Conservation (phyloP, 345 rosid genomes). For the Pseudoturritis turrita region DNA sequence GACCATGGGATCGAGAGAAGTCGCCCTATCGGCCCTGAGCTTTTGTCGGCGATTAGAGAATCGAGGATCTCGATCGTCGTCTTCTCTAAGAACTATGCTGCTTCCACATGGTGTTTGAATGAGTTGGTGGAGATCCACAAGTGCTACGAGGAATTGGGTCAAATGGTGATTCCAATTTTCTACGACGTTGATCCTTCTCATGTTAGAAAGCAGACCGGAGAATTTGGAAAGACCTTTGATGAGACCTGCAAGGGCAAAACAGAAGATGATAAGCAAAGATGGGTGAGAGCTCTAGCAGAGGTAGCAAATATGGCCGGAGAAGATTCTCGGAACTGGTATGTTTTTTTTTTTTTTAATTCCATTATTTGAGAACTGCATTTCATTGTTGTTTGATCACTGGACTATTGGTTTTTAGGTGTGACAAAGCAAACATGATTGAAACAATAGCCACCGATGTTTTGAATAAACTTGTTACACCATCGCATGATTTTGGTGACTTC, state of each 20-base stretch:
- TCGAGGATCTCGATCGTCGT: neutral
- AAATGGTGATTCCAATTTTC: slow-evolving; percentile 5
- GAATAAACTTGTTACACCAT: neutral
- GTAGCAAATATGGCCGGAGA: slow-evolving; percentile 9
- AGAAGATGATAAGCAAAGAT: neutral
- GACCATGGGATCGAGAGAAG: neutral
- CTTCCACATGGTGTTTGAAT: slow-evolving; percentile 2
- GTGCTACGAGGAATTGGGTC: neutral
- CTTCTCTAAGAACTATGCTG: neutral
- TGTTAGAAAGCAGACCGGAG: neutral
- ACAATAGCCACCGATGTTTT: neutral
- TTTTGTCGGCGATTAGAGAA: neutral
- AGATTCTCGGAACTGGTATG: neutral
- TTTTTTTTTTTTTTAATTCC: neutral
- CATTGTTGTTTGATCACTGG: too few relatives aligned
- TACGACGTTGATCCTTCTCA: slow-evolving; percentile 11
- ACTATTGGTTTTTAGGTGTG: neutral
- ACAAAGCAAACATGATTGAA: slow-evolving; percentile 1
- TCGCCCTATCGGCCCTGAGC: neutral
- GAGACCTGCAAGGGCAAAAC: neutral
- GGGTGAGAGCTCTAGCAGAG: neutral
- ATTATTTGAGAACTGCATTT: too few relatives aligned
- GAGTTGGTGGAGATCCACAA: slow-evolving; percentile 1
- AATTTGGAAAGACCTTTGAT: neutral
- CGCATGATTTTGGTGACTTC: neutral